Conservation (phyloP, 2,329 filamentous ascomycete genomes). For the Chalaropsis ovoidea region DNA sequence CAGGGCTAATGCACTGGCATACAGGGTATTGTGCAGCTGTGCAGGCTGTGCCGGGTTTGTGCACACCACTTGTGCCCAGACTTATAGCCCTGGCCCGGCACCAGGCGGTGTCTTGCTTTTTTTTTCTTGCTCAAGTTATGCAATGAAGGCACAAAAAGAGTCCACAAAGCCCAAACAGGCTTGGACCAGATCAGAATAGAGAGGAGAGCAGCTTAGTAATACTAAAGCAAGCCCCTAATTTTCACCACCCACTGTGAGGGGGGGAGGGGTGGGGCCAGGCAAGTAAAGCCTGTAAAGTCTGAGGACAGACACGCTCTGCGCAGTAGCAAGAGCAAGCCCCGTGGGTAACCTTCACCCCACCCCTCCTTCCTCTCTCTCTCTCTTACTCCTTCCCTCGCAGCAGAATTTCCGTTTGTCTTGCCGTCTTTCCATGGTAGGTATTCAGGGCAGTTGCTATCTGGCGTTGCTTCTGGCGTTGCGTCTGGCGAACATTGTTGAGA, state of each 20-base stretch:
- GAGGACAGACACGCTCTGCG: too few relatives aligned
- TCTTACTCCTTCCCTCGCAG: not conserved
- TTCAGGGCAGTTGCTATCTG: not conserved
- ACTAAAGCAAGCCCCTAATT: too few relatives aligned
- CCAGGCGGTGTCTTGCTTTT: not conserved
- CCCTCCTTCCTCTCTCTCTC: not conserved
- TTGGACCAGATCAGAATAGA: not conserved
- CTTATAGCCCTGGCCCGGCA: not conserved
- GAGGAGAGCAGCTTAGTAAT: too few relatives aligned
- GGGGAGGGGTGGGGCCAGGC: too few relatives aligned
- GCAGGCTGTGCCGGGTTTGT: too few relatives aligned
- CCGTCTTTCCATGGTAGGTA: not conserved
- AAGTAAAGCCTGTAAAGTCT: too few relatives aligned
- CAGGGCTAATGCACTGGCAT: too few relatives aligned
- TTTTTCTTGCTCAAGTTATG: slow-evolving; percentile 4
- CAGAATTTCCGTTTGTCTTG: not conserved
- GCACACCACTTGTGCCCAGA: not conserved
- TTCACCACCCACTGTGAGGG: too few relatives aligned
- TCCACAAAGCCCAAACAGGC: not conserved
- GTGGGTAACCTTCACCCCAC: not conserved
- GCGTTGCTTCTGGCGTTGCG: too few relatives aligned
- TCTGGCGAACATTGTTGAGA: too few relatives aligned
- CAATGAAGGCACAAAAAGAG: not conserved
- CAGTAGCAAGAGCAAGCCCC: not conserved
- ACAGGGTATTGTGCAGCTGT: too few relatives aligned